phyloP scores from a whole-genome alignment of 2,329 filamentous ascomycete genomes.

The Hypoxylon sp. region DNA sequence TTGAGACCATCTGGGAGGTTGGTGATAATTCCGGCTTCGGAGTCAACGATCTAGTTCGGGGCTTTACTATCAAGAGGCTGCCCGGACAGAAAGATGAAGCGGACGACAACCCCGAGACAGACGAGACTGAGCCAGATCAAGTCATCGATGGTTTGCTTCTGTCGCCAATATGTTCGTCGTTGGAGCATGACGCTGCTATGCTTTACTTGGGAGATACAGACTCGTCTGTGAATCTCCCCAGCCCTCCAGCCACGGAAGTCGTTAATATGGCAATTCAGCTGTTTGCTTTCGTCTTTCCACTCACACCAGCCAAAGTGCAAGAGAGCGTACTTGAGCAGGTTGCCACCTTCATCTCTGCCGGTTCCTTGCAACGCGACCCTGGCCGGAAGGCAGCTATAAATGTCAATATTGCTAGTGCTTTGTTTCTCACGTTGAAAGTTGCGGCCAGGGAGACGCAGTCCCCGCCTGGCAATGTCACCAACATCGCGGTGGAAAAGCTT shows the following conservation, averaged over 20 bases:
- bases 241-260: constrained; percentile 90
- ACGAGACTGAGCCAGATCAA: constrained; percentile 71
- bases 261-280: constrained; percentile 94
- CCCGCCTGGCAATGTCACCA: constrained; percentile 77
- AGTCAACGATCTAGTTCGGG: constrained; percentile 84
- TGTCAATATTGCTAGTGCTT: constrained; percentile 86
- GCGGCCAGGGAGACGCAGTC: constrained; percentile 83
- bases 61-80: constrained; percentile 77
- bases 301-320: constrained; percentile 91
- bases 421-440: constrained; percentile 84
- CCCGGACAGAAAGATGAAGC: constrained; percentile 74
- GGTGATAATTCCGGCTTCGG: constrained; percentile 96
- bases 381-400: constrained; percentile 90
- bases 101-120: constrained; percentile 57
- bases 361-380: constrained; percentile 82
- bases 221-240: constrained; percentile 65
- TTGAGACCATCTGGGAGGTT: constrained; percentile 95
- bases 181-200: constrained; percentile 89
- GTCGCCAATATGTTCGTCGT: constrained; percentile 82
- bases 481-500: constrained; percentile 82
- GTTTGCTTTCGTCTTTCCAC: constrained; percentile 89
- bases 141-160: constrained; percentile 70
- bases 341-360: constrained; percentile 85
- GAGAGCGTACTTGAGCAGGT: constrained; percentile 97
- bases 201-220: constrained; percentile 74